A percentile compares a stretch with the other conserved stretches of the same genome.
phyloP scores from a whole-genome alignment of 2,329 filamentous ascomycete genomes.

The Orbilia javanica region DNA sequence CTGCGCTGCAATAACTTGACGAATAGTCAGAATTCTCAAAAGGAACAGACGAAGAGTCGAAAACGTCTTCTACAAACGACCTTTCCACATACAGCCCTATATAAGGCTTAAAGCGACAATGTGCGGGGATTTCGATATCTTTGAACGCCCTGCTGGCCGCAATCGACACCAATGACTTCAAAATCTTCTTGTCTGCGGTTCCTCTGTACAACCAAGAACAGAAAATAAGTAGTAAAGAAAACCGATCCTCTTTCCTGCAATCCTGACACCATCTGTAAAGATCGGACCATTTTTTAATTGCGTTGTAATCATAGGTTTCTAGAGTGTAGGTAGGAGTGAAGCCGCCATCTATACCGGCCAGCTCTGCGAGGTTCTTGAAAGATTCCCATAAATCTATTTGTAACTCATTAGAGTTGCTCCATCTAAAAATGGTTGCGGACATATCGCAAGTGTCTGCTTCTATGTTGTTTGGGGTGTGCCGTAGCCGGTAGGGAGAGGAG shows the following conservation, averaged over 20 bases:
- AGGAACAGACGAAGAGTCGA: background rate
- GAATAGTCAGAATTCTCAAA: background rate
- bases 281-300: background rate
- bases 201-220: conserved; percentile 1
- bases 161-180: conserved; percentile 21
- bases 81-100: background rate
- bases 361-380: background rate
- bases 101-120: background rate
- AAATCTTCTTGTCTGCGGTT: background rate
- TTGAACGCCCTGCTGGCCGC: background rate
- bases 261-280: conserved; percentile 28
- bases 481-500: background rate
- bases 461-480: background rate
- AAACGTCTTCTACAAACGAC: background rate
- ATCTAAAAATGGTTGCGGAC: background rate
- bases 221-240: conserved; percentile 25
- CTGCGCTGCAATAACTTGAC: background rate
- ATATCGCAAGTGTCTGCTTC: conserved; percentile 29
- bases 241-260: background rate
- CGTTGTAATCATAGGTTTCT: background rate
- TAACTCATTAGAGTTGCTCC: background rate
- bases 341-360: background rate
- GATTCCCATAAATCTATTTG: background rate
- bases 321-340: conserved; percentile 4
- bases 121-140: background rate